phyloP scores from a whole-genome alignment of 495 filamentous ascomycete genomes.

The Beverwykella pulmonaria region DNA sequence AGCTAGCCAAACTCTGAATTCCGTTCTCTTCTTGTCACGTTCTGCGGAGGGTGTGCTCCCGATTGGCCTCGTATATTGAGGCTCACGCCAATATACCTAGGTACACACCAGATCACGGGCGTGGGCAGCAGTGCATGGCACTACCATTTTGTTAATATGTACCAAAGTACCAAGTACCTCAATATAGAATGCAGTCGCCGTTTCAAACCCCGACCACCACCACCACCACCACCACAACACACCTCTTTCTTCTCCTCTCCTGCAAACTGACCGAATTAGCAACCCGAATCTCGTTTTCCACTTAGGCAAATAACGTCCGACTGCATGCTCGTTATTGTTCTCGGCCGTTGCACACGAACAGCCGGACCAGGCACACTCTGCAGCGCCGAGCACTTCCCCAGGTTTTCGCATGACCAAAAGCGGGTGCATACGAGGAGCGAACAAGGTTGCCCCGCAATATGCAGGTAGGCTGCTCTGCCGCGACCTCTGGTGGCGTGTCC shows the following conservation, averaged over 20 bases:
- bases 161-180: background rate
- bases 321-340: background rate
- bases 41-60: background rate
- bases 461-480: conserved; percentile 5
- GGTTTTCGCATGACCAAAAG: conserved; percentile 14
- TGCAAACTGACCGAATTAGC: background rate
- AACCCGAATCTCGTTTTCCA: background rate
- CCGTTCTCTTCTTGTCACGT: background rate
- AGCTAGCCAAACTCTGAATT: background rate
- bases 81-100: conserved; percentile 17
- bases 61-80: conserved; percentile 14
- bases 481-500: conserved; percentile 2
- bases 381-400: conserved; percentile 18
- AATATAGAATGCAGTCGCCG: background rate
- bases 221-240: background rate
- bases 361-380: conserved; percentile 10
- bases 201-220: background rate
- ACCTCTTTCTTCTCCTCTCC: background rate
- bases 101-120: no score
- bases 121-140: conserved; percentile 30
- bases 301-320: conserved; percentile 12
- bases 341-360: background rate
- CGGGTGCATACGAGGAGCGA: background rate
- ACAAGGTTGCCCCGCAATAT: conserved; percentile 26
- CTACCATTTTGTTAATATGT: conserved; percentile 8